A percentile compares a stretch with the other conserved stretches of the same genome.
Conservation (phyloP, 75 land plant genomes). For the Pinus taeda region DNA sequence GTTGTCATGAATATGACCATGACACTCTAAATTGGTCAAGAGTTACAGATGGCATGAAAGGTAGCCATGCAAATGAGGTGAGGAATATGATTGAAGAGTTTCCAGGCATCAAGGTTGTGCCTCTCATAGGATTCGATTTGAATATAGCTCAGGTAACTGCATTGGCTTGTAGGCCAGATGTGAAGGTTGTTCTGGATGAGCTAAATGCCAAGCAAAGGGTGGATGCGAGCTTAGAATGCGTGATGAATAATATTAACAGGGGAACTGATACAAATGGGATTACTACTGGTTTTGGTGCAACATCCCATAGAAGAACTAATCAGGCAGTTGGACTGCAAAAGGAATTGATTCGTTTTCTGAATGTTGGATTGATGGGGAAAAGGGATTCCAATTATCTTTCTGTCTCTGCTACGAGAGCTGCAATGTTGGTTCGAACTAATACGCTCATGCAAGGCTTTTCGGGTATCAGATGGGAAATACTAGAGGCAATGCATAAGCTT, state of each 20-base stretch:
- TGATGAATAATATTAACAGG: slow-evolving; percentile 52
- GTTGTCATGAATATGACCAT: no score
- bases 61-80: slow-evolving; percentile 71
- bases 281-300: slow-evolving; percentile 82
- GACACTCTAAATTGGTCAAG: slow-evolving; percentile 32
- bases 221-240: slow-evolving; percentile 71
- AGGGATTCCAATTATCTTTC: slow-evolving; percentile 25
- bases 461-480: no score
- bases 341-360: slow-evolving; percentile 73
- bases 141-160: slow-evolving; percentile 64
- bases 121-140: slow-evolving; percentile 49
- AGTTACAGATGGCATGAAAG: slow-evolving; percentile 50
- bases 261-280: slow-evolving; percentile 76
- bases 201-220: slow-evolving; percentile 41
- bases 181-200: slow-evolving; percentile 56
- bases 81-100: slow-evolving; percentile 62
- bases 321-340: slow-evolving; percentile 75
- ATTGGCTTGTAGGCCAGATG: slow-evolving; percentile 10
- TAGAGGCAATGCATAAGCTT: no score
- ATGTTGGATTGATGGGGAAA: slow-evolving; percentile 54
- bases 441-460: no score
- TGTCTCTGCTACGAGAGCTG: slow-evolving; percentile 39
- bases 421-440: slow-evolving; percentile 79
- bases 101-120: slow-evolving; percentile 21
- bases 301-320: slow-evolving; percentile 74